These are phyloP conservation scores for Aspergillus ibericus DNA, from an alignment of 2,329 filamentous ascomycete genomes.

Conservation along the genomic window DNA sequence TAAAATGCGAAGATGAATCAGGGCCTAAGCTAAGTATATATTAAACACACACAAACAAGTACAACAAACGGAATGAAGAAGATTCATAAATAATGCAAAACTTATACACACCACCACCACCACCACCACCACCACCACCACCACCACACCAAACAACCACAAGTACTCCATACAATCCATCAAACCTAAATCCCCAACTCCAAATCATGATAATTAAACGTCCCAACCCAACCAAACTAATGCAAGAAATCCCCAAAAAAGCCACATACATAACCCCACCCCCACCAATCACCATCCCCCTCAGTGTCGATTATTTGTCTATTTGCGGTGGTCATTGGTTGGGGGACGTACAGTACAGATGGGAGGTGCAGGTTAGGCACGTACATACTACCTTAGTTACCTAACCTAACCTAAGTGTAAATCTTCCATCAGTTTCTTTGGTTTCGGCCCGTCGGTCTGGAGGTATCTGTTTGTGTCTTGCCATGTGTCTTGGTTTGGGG, in stretches of 20 bases:
- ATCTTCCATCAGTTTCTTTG: too few species aligned
- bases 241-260: slow-evolving; percentile 8
- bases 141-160: too few species aligned
- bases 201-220: background rate
- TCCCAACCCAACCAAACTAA: background rate
- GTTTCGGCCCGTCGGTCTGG: background rate
- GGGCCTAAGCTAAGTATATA: too few species aligned
- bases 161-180: too few species aligned
- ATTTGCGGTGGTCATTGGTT: background rate
- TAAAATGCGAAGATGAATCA: too few species aligned
- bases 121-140: too few species aligned
- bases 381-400: background rate
- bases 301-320: background rate
- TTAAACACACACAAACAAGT: too few species aligned
- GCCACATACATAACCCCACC: background rate
- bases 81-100: too few species aligned
- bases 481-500: background rate
- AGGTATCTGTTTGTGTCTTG: background rate
- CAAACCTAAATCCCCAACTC: too few species aligned
- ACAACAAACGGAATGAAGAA: too few species aligned
- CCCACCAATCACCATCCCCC: background rate
- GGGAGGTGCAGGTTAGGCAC: background rate
- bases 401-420: background rate
- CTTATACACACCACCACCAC: too few species aligned
- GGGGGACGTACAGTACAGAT: background rate